Conservation (phyloP, 129 eudicot species). For the Erigeron canadensis region DNA sequence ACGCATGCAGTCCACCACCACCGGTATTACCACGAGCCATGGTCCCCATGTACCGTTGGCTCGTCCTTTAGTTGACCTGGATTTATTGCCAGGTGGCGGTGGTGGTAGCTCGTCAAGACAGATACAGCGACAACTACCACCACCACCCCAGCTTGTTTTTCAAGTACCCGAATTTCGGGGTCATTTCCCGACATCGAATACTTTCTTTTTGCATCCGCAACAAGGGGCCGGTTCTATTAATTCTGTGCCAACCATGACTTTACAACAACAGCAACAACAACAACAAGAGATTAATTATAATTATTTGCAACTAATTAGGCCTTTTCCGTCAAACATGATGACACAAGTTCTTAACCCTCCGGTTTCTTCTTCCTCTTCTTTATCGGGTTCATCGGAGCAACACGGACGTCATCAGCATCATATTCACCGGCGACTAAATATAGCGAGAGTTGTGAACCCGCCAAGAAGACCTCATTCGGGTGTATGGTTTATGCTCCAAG, state of each 20-base stretch:
- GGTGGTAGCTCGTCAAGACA: conserved; percentile 4
- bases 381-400: conserved; percentile 30
- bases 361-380: conserved; percentile 30
- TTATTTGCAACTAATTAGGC: conserved; percentile 41
- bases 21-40: conserved; percentile 1
- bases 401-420: conserved; percentile 23
- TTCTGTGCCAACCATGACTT: conserved; percentile 19
- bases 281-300: conserved; percentile 34
- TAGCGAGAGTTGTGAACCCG: conserved; percentile 53
- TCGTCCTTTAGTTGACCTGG: conserved; percentile 31
- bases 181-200: conserved; percentile 14
- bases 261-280: conserved; percentile 20
- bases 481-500: conserved; percentile 75
- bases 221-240: conserved; percentile 8
- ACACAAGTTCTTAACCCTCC: conserved; percentile 24
- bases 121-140: neutral
- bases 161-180: conserved; percentile 34
- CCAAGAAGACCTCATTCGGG: conserved; percentile 82
- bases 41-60: neutral
- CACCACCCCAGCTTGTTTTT: conserved; percentile 18
- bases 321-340: conserved; percentile 28
- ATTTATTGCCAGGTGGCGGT: conserved; percentile 21
- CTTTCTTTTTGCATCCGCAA: conserved; percentile 34
- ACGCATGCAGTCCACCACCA: conserved; percentile 16
- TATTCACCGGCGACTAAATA: conserved; percentile 27